Evolutionary conservation across 257 asterid genomes (phyloP), one percentile per base, ranked within the genome.

Genomic region (Solanum bulbocastanum): DNA sequence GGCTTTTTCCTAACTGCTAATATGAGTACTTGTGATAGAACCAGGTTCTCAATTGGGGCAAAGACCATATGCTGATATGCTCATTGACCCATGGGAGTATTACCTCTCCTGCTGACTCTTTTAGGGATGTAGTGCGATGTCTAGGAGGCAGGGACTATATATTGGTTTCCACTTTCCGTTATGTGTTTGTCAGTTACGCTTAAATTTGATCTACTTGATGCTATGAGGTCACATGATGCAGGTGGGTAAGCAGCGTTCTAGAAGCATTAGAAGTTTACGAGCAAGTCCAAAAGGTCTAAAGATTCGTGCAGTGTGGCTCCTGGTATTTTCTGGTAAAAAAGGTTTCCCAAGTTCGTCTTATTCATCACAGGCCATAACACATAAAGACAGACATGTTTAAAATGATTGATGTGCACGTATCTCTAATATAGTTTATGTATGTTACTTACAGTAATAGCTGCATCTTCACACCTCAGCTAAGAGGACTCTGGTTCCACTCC

Each of bases 221-320:
- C 36, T 68, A 76, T 84, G 46, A 14, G 30, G 52, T 68, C 62
- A 27, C 85, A 46, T 79, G 85, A 8, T 84, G 88, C 96, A 95
- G 96, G 91, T 95, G 98, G 98, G 94, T 94, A 81, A 88, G 90
- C 73, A 90, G 98, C 85, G 91, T 95, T 89, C 78, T 91, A 58
- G 96, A 94, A 89, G 98, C 98, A 73, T 87, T 95, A 72, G 73
- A 75, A 86, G 93, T 89, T 81, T 90, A 92, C 44, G 91, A 90
- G 87, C 93, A 86, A 92, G 89, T 92, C 71, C 94, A 91, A 90
- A 88, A 86, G 88, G 92, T 90, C 69, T 93, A 92, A 92, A 87
- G 87, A 60, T 56, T 78, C 46, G 87, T 74, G 82, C 25, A 35
- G 37, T 22, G 10, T 25, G 66, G 16, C 27, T 79, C 30, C 85